Base-by-base conservation (phyloP, 257 asterid genomes). In the Rhazya stricta region DNA sequence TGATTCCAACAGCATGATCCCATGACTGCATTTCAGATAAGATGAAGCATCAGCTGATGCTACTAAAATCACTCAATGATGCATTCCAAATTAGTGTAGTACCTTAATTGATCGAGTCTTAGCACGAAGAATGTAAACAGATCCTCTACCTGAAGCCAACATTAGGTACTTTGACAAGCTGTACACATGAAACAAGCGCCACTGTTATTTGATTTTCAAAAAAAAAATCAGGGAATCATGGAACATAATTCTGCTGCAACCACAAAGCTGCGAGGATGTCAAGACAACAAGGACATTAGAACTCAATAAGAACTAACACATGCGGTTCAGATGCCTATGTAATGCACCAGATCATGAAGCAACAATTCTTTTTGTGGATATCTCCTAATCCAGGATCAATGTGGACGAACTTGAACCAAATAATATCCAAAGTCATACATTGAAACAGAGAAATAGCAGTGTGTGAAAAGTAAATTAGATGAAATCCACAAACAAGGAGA, bases 111-210 rank as follows among this genome's bases (percentile, higher is more conserved):
- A 79, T 76, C 78, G 71, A 74, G 88, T 74, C 86, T 82, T 83
- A 69, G 85, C 82, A 60, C 89, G 91, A 43, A 67, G 87, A 69
- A 89, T 80, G 86, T 84, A 94, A 72, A 86, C 94, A 4, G 96
- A 92, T 73, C 96, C 96, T 84, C 89, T 84, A 76, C 97, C 97
- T 46, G 96, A 88, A 69, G 98, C 99, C 83, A 94, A 95, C 96
- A 90, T 86, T 77, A 94, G 88, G 86, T 92, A 90, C 79, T 90
- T 94, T 76, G 95, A 90, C 82, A 94, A 88, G 81, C 97, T 92
- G 87, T 61, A 71, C 29, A 67, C 0, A 74, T 58, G 69, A 62
- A 71, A 74, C 25, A 60, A 32, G 45, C 30, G 5, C 18, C 41
- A 42, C 13, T 2, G 23, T 36, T 36, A 23, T 23, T 36, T 36